These are phyloP conservation scores for Candida albicans DNA, from an alignment of 1,139 yeast species.

Conservation along the genomic window DNA sequence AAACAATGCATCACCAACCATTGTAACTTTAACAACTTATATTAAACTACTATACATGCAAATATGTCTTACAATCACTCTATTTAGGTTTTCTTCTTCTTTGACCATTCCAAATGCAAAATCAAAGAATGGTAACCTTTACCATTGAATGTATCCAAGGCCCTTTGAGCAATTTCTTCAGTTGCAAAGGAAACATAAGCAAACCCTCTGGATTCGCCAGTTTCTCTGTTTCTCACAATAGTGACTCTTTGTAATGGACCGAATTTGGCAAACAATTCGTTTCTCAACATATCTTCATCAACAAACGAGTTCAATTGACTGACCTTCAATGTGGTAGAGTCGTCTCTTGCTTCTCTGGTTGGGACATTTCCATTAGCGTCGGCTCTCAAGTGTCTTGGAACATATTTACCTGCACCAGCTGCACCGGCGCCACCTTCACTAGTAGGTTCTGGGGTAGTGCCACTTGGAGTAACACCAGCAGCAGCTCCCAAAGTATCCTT, in stretches of 20 bases:
- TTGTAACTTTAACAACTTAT: neutral
- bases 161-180: constrained; percentile 70
- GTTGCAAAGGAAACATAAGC: constrained; percentile 90
- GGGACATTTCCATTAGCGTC: constrained; percentile 56
- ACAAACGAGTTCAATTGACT: constrained; percentile 88
- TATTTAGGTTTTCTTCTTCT: constrained; percentile 30
- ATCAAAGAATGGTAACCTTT: constrained; percentile 92
- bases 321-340: constrained; percentile 83
- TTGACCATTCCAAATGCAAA: constrained; percentile 71
- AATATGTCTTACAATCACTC: neutral
- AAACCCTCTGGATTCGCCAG: constrained; percentile 93
- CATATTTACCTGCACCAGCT: constrained; percentile 50
- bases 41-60: neutral
- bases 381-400: constrained; percentile 77
- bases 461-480: constrained; percentile 26
- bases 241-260: constrained; percentile 81
- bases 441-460: constrained; percentile 30
- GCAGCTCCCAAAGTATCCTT: constrained; percentile 79
- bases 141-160: constrained; percentile 79
- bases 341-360: constrained; percentile 66
- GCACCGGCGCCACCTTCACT: constrained; percentile 21
- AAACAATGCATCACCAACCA: neutral
- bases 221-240: constrained; percentile 87
- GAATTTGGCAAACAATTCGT: constrained; percentile 66
- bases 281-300: constrained; percentile 78